Percentiles rank a stretch among this genome's conserved stretches.
These are phyloP conservation scores for Quercus gilva DNA, from an alignment of 306 rosid genomes.

Conservation along the genomic window DNA sequence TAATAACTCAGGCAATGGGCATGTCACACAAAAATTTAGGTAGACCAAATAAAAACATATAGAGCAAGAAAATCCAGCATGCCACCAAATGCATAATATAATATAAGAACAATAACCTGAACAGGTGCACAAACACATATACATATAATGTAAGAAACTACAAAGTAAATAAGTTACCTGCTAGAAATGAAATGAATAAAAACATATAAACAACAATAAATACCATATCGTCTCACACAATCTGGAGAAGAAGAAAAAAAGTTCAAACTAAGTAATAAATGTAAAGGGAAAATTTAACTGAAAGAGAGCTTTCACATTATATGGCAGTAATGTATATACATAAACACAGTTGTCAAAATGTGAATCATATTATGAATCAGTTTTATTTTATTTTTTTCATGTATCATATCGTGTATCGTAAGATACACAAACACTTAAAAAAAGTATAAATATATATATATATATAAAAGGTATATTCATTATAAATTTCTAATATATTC, in stretches of 20 bases:
- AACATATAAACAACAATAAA: neutral
- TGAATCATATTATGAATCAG: no score
- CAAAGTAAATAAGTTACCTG: neutral
- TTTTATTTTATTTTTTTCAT: no score
- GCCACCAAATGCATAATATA: neutral
- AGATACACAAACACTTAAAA: no score
- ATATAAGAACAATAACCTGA: neutral
- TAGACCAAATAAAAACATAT: neutral
- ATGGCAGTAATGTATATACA: conserved; percentile 22
- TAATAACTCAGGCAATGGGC: neutral
- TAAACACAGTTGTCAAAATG: neutral
- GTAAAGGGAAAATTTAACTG: conserved; percentile 22
- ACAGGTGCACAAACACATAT: neutral
- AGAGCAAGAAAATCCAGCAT: neutral
- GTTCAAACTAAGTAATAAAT: conserved; percentile 18
- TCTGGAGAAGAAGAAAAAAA: neutral
- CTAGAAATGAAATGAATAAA: neutral
- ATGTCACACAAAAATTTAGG: neutral
- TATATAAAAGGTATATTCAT: no score
- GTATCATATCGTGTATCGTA: no score
- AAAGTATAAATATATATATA: no score
- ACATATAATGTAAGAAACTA: neutral
- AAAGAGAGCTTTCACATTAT: conserved; percentile 14
- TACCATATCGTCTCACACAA: neutral
- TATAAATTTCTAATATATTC: no score